Evolutionary conservation across 805 yeast genomes (phyloP), one percentile per base, ranked within the genome.

Genomic region (Candida boidinii): DNA sequence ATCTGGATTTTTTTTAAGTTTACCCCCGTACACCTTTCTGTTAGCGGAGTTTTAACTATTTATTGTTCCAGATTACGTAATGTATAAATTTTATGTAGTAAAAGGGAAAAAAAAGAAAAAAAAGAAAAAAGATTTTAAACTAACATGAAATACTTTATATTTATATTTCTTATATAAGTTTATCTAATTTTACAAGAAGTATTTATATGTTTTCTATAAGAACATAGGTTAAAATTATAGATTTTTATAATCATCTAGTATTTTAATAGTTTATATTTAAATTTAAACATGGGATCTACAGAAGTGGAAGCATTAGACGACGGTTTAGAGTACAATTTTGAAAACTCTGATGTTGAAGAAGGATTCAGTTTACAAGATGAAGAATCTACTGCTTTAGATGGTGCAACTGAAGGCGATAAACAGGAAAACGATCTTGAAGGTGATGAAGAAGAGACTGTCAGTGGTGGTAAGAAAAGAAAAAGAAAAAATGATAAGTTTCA

Each of bases 231-330:
- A n/a, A n/a, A n/a, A n/a, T n/a, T n/a, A n/a, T n/a, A n/a, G n/a
- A n/a, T n/a, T n/a, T n/a, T n/a, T n/a, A n/a, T n/a, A n/a, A n/a
- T n/a, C n/a, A n/a, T n/a, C n/a, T n/a, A n/a, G n/a, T 19, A 19
- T 19, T 19, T 6, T 7, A 19, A 9, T 19, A 15, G 26, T 7
- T 13, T 15, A 15, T 10, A 15, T 12, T 22, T 16, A 23, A 24
- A 23, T 18, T 9, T n/a, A 18, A 29, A 10, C 4, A 42, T 35
- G 42, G 16, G 26, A 5, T 19, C 15, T 11, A 35, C 38, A n/a
- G 52, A 34, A 10, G 81, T 69, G 12, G 95, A 86, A 54, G 94
- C 80, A 39, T 62, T 85, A 37, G 88, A 83, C 32, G 94, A 84
- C 50, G 90, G 86, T 3, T 60, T 85, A 31, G 80, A 67, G 4